phyloP scores from a whole-genome alignment of 306 rosid genomes.

The Geum urbanum region DNA sequence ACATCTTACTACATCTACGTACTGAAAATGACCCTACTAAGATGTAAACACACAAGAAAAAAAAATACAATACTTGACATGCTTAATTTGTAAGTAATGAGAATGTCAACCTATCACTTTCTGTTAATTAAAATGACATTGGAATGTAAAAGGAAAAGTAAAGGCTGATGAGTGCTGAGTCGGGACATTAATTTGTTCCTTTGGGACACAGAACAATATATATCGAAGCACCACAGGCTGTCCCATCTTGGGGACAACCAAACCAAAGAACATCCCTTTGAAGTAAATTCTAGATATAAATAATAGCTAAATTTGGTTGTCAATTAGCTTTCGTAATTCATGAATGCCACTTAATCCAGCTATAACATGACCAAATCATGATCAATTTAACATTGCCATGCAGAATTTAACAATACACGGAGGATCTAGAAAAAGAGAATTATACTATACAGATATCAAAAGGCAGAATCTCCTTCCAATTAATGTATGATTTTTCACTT shows the following conservation, averaged over 20 bases:
- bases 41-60: too few relatives aligned
- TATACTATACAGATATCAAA: background rate
- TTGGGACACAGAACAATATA: background rate
- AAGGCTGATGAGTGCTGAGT: background rate
- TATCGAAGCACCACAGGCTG: background rate
- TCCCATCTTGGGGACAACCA: background rate
- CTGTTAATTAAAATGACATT: background rate
- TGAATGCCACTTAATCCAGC: background rate
- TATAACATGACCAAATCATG: background rate
- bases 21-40: background rate
- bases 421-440: background rate
- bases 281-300: background rate
- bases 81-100: background rate
- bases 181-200: background rate
- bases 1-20: background rate
- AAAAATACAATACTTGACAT: background rate
- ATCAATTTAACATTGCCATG: background rate
- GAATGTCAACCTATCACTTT: background rate
- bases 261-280: background rate
- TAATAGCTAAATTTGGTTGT: background rate
- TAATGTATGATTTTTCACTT: background rate
- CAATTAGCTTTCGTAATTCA: background rate
- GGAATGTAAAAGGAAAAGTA: background rate
- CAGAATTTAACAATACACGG: background rate
- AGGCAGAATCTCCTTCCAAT: background rate